Base-by-base conservation (phyloP, 352 stramenopile species). In the Pythium aristosporum region DNA sequence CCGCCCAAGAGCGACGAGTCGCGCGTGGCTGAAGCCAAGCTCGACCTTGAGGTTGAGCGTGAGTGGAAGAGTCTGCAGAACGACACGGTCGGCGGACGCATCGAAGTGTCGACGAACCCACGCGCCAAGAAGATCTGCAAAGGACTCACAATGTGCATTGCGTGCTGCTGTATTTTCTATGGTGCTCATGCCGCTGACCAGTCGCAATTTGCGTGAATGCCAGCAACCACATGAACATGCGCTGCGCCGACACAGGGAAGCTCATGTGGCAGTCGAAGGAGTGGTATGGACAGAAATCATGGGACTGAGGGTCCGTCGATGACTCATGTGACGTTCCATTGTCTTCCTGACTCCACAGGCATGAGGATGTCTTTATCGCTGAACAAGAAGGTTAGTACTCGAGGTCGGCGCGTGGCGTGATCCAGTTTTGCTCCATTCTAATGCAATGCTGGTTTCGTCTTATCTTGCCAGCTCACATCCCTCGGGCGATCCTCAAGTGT, bases 211-310 rank as follows among this genome's bases (percentile, higher is more conserved):
- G 23, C 36, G 2, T 36, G 20, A 32, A 41, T 37, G 25, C 28
- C 55, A 96, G 85, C 56, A 96, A 96, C 61, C 75, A 91, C 68
- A 96, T 96, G 87, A 96, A 93, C 65, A 96, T 96, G 87, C 75
- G 87, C 37, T 92, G 85, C 25, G 87, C 72, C 15, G 83, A 93
- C 42, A 88, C 85, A 5, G 87, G 87, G 46, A 82, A 78, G 69
- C 63, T 96, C 47, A 72, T 94, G 78, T 96, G 87, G 87, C 87
- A 94, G 66, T 88, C 82, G 12, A 79, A 94, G 28, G 84, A 92
- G 65, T 96, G 82, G 77, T 88, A 44, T 6, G 20, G 20, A 10
- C 21, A 15, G 8, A 10, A 54, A 25, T 21, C 20, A 18, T 30
- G 10, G 16, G 28, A 3, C 13, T 55, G 2, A 11, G 52, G 10